Percentiles rank a stretch among this genome's conserved stretches.
phyloP scores from a whole-genome alignment of 192 early-diverging fungal species.

The Coemansia sp. region DNA sequence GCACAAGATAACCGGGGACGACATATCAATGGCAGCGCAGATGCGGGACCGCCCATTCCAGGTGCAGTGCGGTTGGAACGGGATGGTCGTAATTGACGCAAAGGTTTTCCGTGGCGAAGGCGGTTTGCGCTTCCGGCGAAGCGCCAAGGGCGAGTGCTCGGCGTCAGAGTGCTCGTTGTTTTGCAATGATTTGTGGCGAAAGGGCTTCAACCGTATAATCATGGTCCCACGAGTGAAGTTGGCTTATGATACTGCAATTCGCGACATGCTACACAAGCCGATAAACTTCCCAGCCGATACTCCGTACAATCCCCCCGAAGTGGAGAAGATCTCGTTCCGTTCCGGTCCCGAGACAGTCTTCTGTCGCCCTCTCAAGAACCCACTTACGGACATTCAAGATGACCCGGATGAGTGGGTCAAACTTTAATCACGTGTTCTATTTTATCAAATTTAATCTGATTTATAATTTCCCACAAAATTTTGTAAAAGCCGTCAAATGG shows the following conservation, averaged over 20 bases:
- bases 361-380: slow-evolving; percentile 40
- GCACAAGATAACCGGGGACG: slow-evolving; percentile 37
- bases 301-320: slow-evolving; percentile 10
- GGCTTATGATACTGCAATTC: slow-evolving; percentile 33
- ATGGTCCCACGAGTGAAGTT: slow-evolving; percentile 54
- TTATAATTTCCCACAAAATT: background rate
- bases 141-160: slow-evolving; percentile 39
- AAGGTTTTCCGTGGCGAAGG: slow-evolving; percentile 23
- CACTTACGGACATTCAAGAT: background rate
- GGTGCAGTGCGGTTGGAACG: slow-evolving; percentile 59
- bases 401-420: slow-evolving; percentile 25
- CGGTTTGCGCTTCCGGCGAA: slow-evolving; percentile 34
- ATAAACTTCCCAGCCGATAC: slow-evolving; percentile 20
- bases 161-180: slow-evolving; percentile 58
- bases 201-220: slow-evolving; percentile 29
- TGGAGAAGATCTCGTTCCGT: slow-evolving; percentile 17
- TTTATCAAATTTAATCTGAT: background rate
- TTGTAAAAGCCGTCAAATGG: background rate
- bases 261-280: slow-evolving; percentile 26
- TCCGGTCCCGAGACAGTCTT: slow-evolving; percentile 29
- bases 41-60: slow-evolving; percentile 44
- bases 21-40: slow-evolving; percentile 19
- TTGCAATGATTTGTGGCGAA: slow-evolving; percentile 50
- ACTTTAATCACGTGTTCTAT: background rate
- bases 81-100: slow-evolving; percentile 45